Evolutionary conservation across 306 rosid species (phyloP).

Genomic region (Dryas drummondii): DNA sequence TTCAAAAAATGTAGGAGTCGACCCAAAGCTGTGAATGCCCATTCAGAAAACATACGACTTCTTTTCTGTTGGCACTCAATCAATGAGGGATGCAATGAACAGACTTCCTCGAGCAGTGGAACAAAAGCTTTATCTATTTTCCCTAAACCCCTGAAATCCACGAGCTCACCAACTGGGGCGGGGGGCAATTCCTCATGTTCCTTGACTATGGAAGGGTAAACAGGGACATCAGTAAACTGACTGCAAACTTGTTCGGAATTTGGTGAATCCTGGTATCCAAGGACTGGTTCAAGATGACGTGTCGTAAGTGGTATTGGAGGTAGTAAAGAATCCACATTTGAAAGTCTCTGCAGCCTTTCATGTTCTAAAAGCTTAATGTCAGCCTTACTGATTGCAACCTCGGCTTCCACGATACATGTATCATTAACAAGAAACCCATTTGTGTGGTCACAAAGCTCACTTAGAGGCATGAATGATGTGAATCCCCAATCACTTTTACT

Average conservation of each 20-base stretch:
- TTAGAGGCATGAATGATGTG: conserved; percentile 26
- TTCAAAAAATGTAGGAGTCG: conserved; percentile 7
- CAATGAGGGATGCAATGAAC: conserved; percentile 9
- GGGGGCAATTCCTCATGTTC: neutral
- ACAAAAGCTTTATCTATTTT: conserved; percentile 6
- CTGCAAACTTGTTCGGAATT: no score
- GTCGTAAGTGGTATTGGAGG: no score
- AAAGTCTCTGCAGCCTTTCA: neutral
- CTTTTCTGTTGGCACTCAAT: neutral
- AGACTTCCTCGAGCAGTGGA: conserved; percentile 16
- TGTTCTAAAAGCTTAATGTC: conserved; percentile 3
- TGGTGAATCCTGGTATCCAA: no score
- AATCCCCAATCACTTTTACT: conserved; percentile 22
- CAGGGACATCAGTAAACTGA: neutral
- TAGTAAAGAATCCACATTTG: neutral
- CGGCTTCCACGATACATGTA: conserved; percentile 18
- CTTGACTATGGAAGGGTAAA: neutral
- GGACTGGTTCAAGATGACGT: no score
- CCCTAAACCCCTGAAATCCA: conserved; percentile 16
- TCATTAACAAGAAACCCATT: conserved; percentile 17
- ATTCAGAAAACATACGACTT: conserved; percentile 13
- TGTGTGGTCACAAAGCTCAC: conserved; percentile 4
- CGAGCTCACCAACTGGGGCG: neutral
- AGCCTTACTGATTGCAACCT: conserved; percentile 23
- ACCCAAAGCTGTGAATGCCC: conserved; percentile 21